Conservation (phyloP, 139 green algal genomes). For the Pleodorina starrii region DNA sequence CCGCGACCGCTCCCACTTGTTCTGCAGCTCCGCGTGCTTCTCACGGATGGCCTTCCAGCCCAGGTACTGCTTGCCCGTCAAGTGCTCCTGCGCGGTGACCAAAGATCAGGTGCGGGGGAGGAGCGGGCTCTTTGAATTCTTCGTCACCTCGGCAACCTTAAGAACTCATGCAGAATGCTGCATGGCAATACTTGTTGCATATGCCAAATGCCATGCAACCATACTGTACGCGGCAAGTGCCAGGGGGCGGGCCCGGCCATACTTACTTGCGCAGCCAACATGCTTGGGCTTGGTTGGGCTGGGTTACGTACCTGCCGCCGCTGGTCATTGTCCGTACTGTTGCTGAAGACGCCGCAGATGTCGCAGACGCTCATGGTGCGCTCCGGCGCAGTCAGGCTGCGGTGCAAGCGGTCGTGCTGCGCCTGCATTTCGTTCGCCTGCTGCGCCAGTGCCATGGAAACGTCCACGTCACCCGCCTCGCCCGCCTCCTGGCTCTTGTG, state of each 20-base stretch:
- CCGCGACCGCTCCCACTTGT: slow-evolving; percentile 28
- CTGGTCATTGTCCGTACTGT: slow-evolving; percentile 88
- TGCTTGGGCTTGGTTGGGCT: background rate
- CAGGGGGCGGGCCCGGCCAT: slow-evolving; percentile 3
- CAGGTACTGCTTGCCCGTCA: slow-evolving; percentile 91
- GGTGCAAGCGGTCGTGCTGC: slow-evolving; percentile 77
- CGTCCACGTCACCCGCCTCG: slow-evolving; percentile 88
- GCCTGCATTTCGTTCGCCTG: slow-evolving; percentile 74
- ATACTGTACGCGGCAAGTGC: too few relatives aligned
- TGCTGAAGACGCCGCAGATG: slow-evolving; percentile 92
- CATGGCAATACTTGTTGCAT: too few relatives aligned
- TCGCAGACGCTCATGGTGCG: slow-evolving; percentile 87
- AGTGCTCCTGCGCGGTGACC: slow-evolving; percentile 87
- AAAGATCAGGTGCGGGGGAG: too few relatives aligned
- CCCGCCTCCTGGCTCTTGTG: slow-evolving; percentile 72
- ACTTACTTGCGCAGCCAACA: slow-evolving; percentile 42
- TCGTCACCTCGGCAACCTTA: too few relatives aligned
- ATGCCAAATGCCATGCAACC: too few relatives aligned
- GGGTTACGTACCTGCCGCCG: slow-evolving; percentile 64
- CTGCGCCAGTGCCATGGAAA: slow-evolving; percentile 72
- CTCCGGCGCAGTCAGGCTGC: slow-evolving; percentile 75
- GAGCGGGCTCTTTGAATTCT: too few relatives aligned
- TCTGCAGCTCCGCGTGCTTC: slow-evolving; percentile 52
- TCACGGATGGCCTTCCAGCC: slow-evolving; percentile 91
- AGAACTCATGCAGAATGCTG: too few relatives aligned